Percentiles rank a stretch among this genome's conserved stretches.
phyloP scores from a whole-genome alignment of 768 basidiomycete genomes.

The Suillus subaureus region DNA sequence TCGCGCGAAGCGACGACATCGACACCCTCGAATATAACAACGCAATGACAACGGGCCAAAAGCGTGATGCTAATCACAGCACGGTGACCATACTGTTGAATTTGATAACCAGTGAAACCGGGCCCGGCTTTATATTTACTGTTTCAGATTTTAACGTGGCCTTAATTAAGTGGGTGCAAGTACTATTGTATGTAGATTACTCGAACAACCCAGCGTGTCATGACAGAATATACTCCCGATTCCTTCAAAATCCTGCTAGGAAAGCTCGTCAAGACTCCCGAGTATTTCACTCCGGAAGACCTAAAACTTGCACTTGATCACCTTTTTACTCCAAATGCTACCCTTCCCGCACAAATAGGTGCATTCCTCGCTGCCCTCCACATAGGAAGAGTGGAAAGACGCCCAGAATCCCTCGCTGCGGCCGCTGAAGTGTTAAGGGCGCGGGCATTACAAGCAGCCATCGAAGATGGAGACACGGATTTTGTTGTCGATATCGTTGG shows the following conservation, averaged over 20 bases:
- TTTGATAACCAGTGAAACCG: no score
- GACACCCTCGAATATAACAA: no score
- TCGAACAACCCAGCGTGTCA: background rate
- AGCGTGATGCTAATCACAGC: no score
- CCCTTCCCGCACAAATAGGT: slow-evolving; percentile 78
- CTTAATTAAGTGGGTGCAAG: background rate
- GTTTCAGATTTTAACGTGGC: background rate
- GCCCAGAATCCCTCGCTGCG: slow-evolving; percentile 75
- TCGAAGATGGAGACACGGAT: slow-evolving; percentile 62
- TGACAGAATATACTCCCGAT: slow-evolving; percentile 38
- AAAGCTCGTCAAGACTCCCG: slow-evolving; percentile 79
- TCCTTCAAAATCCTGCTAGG: slow-evolving; percentile 79
- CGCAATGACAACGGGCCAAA: no score
- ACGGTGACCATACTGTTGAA: no score
- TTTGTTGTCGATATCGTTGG: slow-evolving; percentile 58
- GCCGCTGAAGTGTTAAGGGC: slow-evolving; percentile 75
- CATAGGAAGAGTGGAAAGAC: slow-evolving; percentile 72
- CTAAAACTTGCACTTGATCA: slow-evolving; percentile 73
- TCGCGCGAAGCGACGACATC: no score
- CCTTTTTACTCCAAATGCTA: slow-evolving; percentile 64
- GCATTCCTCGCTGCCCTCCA: slow-evolving; percentile 89
- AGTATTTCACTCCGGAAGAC: slow-evolving; percentile 79
- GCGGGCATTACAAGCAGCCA: slow-evolving; percentile 64
- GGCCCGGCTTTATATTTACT: no score
- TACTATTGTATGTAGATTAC: background rate